A percentile compares a stretch with the other conserved stretches of the same genome.
Conservation (phyloP, 306 rosid species). For the Cicer judaicum region DNA sequence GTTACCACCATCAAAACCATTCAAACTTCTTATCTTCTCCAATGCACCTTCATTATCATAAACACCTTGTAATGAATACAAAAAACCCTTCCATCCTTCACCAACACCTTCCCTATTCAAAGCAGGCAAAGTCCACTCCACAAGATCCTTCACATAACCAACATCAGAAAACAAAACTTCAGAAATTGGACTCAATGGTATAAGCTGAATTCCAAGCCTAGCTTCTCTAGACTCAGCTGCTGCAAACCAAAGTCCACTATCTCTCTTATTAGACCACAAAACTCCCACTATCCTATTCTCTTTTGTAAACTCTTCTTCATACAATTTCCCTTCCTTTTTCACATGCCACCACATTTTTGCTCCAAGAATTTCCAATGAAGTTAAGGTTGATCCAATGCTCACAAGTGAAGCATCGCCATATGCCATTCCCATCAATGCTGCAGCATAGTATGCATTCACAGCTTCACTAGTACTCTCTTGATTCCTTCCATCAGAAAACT, state of each 20-base stretch:
- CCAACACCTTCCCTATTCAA: neutral
- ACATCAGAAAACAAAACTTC: neutral
- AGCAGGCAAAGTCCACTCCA: conserved; percentile 7
- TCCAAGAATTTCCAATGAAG: conserved; percentile 4
- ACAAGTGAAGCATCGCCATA: neutral
- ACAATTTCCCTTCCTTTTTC: neutral
- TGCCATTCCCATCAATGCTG: neutral
- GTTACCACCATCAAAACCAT: conserved; percentile 10
- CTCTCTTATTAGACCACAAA: neutral
- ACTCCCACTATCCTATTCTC: neutral
- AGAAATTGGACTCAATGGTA: neutral
- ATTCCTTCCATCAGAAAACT: neutral
- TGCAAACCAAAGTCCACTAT: conserved; percentile 1
- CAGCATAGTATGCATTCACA: neutral
- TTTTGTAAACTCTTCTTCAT: neutral
- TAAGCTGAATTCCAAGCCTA: conserved; percentile 21
- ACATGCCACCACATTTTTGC: conserved; percentile 22
- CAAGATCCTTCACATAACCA: neutral
- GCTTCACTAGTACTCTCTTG: conserved; percentile 4
- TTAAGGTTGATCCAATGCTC: neutral
- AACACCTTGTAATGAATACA: neutral
- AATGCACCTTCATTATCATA: conserved; percentile 7
- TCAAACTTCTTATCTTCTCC: neutral
- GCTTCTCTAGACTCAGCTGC: neutral
- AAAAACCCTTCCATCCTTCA: neutral